Base-by-base conservation (phyloP, 2,329 filamentous ascomycete genomes). In the Cercospora zeina region DNA sequence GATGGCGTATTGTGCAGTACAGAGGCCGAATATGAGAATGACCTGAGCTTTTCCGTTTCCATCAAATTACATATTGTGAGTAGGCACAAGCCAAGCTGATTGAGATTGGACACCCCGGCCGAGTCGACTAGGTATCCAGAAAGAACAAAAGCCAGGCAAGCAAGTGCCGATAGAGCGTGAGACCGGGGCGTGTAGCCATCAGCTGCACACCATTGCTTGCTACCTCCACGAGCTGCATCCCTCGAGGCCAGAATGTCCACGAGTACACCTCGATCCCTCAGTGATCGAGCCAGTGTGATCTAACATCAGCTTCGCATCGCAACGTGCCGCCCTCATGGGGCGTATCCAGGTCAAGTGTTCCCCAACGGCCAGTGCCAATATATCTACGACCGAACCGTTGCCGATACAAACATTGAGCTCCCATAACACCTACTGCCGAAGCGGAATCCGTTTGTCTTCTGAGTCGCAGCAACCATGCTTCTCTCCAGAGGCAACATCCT, bases 361-460 rank as follows among this genome's bases (percentile, higher is more conserved):
- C 42, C 14, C 21, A 49, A 49, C 42, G 42, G 42, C 42, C 42
- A n/a, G 42, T 30, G 42, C 42, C 42, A 49, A 49, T 27, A 49
- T 27, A 49, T 49, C 42, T 49, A 27, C 21, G 21, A 30, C 27
- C 21, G 24, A 49, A 13, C 42, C 42, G 42, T 49, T 49, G 27
- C 21, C 42, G 42, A 49, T 19, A 49, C 42, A 49, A 49, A 49
- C 42, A 49, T 7, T 30, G 42, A 0, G 6, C 11, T n/a, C 1
- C 21, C 42, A 49, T 30, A 49, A 21, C 27, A 49, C 42, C 42
- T 27, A 27, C n/a, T 3, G 42, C 42, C 42, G 42, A 49, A 27
- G 21, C 13, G 42, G 21, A n/a, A 27, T 6, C 3, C 42, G 21
- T 11, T 49, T 19, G 21, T n/a, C 21, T 47, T 47, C 21, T 30